Conservation (phyloP, 2,329 filamentous ascomycete species). For the Neonectria ditissima region DNA sequence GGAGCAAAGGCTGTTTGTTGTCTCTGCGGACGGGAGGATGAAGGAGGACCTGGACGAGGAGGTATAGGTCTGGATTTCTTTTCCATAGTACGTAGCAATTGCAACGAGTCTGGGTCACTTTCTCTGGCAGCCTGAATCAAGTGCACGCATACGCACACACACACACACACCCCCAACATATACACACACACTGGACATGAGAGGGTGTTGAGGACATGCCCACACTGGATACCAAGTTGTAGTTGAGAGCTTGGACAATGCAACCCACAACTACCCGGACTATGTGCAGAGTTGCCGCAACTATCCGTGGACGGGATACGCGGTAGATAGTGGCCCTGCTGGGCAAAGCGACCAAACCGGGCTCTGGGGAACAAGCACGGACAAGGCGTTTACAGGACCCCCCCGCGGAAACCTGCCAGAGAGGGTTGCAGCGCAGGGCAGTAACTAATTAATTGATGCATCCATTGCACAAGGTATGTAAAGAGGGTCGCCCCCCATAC, state of each 20-base stretch:
- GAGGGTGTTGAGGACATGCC: neutral
- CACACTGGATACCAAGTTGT: neutral
- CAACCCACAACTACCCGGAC: neutral
- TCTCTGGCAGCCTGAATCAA: neutral
- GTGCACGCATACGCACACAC: neutral
- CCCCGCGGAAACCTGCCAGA: neutral
- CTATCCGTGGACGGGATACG: neutral
- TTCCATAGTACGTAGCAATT: slow-evolving; percentile 11
- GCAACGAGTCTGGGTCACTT: slow-evolving; percentile 7
- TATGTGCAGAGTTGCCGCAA: neutral
- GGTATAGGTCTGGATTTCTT: slow-evolving; percentile 4
- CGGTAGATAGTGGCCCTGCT: slow-evolving; percentile 4
- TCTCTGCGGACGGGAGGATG: neutral
- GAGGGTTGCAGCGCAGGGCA: neutral
- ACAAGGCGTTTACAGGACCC: neutral
- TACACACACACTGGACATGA: neutral
- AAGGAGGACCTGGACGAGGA: neutral
- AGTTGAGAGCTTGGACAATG: slow-evolving; percentile 1
- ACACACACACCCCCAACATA: neutral
- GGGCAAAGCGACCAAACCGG: neutral
- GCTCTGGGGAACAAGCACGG: slow-evolving; percentile 1
- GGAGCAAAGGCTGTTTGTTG: slow-evolving; percentile 23
- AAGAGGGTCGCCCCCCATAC: neutral
- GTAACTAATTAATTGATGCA: neutral
- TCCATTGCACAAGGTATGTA: slow-evolving; percentile 1